Percentiles rank a stretch among this genome's conserved stretches.
These are phyloP conservation scores for Talaromyces piceae DNA, from an alignment of 2,329 filamentous ascomycete genomes.

Conservation along the genomic window DNA sequence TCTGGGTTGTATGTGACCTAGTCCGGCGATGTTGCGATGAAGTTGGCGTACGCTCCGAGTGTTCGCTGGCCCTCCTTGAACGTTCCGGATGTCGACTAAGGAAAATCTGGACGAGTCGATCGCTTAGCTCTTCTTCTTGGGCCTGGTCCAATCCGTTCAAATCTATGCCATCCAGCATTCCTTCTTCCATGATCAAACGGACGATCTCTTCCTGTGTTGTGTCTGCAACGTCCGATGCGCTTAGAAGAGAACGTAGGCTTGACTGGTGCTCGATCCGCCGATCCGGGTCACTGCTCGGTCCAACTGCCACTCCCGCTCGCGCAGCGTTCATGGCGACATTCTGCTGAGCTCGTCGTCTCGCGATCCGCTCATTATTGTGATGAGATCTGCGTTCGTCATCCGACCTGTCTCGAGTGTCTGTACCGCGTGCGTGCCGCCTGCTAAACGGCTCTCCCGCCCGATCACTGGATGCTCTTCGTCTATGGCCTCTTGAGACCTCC, in stretches of 20 bases:
- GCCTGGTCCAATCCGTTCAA: slow-evolving; percentile 75
- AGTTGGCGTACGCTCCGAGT: slow-evolving; percentile 20
- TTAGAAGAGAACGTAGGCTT: slow-evolving; percentile 76
- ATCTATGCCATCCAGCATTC: slow-evolving; percentile 79
- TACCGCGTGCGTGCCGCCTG: slow-evolving; percentile 25
- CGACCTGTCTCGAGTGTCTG: slow-evolving; percentile 31
- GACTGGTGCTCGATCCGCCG: slow-evolving; percentile 80
- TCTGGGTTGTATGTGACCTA: slow-evolving; percentile 25
- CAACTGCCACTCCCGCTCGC: slow-evolving; percentile 17
- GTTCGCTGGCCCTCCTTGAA: slow-evolving; percentile 33
- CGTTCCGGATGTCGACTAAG: slow-evolving; percentile 58
- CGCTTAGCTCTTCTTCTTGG: slow-evolving; percentile 83
- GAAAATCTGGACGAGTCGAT: slow-evolving; percentile 84
- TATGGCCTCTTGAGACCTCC: slow-evolving; percentile 21
- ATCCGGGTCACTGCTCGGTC: slow-evolving; percentile 26
- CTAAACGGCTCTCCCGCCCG: slow-evolving; percentile 19
- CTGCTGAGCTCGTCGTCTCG: slow-evolving; percentile 21
- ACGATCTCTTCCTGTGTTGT: slow-evolving; percentile 76
- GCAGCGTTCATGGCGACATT: slow-evolving; percentile 14
- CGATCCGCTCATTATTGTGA: slow-evolving; percentile 27
- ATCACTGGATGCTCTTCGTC: slow-evolving; percentile 21
- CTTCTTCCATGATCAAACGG: slow-evolving; percentile 80
- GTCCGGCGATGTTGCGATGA: slow-evolving; percentile 22
- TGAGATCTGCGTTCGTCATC: slow-evolving; percentile 32
- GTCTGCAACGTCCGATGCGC: slow-evolving; percentile 66